A percentile compares a stretch with the other conserved stretches of the same genome.
phyloP scores from a whole-genome alignment of 192 early-diverging fungal genomes.

The Linnemannia elongata region DNA sequence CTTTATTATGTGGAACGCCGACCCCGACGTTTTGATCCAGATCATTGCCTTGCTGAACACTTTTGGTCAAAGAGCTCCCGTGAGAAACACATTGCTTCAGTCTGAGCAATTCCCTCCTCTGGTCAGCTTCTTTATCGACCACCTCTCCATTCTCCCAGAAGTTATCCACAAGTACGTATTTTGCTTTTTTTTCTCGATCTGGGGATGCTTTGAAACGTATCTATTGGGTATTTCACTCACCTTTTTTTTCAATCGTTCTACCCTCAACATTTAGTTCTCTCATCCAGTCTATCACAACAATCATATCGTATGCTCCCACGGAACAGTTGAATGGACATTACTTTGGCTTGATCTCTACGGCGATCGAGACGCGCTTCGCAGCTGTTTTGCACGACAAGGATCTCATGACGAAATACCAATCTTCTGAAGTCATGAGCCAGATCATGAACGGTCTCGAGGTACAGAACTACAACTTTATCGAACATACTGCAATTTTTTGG shows the following conservation, averaged over 20 bases:
- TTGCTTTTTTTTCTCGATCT: background rate
- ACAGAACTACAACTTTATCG: background rate
- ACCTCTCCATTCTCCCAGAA: conserved; percentile 70
- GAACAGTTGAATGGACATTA: conserved; percentile 66
- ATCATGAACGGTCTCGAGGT: conserved; percentile 79
- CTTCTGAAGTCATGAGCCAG: conserved; percentile 62
- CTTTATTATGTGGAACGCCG: conserved; percentile 78
- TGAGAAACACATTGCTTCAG: conserved; percentile 64
- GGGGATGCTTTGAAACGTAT: background rate
- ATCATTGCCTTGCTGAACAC: conserved; percentile 62
- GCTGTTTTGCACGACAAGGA: conserved; percentile 69
- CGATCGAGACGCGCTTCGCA: conserved; percentile 73
- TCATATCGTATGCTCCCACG: conserved; percentile 68
- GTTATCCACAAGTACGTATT: conserved; percentile 68
- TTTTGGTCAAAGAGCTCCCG: conserved; percentile 51
- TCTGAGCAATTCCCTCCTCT: conserved; percentile 70
- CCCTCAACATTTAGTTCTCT: conserved; percentile 60
- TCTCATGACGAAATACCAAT: conserved; percentile 71
- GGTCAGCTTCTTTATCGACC: conserved; percentile 71
- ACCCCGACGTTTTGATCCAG: conserved; percentile 75
- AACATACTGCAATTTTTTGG: background rate
- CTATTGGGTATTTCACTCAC: background rate
- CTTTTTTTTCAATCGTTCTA: background rate
- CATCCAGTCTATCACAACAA: conserved; percentile 73
- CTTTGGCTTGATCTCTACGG: conserved; percentile 65